Percentiles rank a stretch among this genome's conserved stretches.
phyloP scores from a whole-genome alignment of 495 filamentous ascomycete genomes.

The Terfezia claveryi region DNA sequence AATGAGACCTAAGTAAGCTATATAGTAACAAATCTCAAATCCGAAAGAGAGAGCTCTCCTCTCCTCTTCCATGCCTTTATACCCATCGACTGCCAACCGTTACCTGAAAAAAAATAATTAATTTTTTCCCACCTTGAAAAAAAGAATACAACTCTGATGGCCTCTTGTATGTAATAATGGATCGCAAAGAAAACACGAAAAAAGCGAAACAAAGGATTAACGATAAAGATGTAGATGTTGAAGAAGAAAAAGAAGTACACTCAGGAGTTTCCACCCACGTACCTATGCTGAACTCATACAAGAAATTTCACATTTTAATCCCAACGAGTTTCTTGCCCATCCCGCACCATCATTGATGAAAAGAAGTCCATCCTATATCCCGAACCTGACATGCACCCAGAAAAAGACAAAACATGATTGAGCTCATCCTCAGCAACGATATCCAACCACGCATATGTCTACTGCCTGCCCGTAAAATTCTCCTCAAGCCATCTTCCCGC shows the following conservation, averaged over 20 bases:
- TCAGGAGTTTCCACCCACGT: slow-evolving; percentile 2
- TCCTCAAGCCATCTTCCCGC: neutral
- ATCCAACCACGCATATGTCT: neutral
- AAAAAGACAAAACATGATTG: neutral
- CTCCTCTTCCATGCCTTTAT: too few relatives aligned
- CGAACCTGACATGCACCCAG: neutral
- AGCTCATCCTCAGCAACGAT: neutral
- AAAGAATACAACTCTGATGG: too few relatives aligned
- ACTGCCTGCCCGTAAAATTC: neutral
- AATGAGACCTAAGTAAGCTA: too few relatives aligned
- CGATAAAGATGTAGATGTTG: neutral
- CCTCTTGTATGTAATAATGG: slow-evolving; percentile 3
- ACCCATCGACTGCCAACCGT: too few relatives aligned
- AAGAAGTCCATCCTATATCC: neutral
- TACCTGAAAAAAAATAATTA: too few relatives aligned
- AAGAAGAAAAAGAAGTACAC: slow-evolving; percentile 9
- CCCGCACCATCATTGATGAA: neutral
- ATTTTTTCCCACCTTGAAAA: too few relatives aligned
- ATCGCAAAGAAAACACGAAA: neutral
- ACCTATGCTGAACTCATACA: slow-evolving; percentile 13
- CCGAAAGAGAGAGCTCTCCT: too few relatives aligned
- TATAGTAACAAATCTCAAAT: too few relatives aligned
- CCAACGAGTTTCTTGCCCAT: neutral
- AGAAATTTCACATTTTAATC: neutral
- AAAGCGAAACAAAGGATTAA: slow-evolving; percentile 7